phyloP scores from a whole-genome alignment of 176 grass and related monocot species.

The Themeda triandra region DNA sequence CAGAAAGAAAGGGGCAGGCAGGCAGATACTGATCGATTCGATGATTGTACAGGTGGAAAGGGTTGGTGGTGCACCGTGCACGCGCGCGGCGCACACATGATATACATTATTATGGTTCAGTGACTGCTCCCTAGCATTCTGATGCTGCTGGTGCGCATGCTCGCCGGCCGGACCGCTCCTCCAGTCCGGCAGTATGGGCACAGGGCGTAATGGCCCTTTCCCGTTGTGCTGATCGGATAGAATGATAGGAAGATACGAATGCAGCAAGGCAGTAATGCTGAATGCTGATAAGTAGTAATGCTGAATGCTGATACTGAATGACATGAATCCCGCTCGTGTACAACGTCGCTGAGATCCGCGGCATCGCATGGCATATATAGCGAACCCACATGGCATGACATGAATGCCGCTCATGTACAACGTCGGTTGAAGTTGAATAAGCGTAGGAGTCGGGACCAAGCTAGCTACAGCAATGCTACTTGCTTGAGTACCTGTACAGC shows the following conservation, averaged over 20 bases:
- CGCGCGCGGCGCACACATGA: too few relatives aligned
- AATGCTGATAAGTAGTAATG: neutral
- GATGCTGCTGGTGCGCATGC: neutral
- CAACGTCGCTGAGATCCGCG: too few relatives aligned
- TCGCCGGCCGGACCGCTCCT: neutral
- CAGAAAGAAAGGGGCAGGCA: neutral
- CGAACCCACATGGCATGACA: too few relatives aligned
- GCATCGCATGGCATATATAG: too few relatives aligned
- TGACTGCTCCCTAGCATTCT: neutral
- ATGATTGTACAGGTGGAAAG: neutral
- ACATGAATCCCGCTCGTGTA: too few relatives aligned
- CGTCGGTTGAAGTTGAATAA: too few relatives aligned
- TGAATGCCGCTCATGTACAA: too few relatives aligned
- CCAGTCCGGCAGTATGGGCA: conserved; percentile 12
- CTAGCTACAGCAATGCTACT: too few relatives aligned
- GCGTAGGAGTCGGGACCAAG: too few relatives aligned
- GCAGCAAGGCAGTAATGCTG: neutral
- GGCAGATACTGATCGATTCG: neutral
- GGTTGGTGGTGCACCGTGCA: neutral
- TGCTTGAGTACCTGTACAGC: too few relatives aligned
- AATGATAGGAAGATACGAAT: neutral
- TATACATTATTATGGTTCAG: neutral
- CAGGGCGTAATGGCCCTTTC: neutral
- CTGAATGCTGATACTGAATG: neutral
- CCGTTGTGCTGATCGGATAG: neutral